Evolutionary conservation across 768 basidiomycete species (phyloP), one percentile per base, ranked within the genome.

Genomic region (Filobasidium floriforme): DNA sequence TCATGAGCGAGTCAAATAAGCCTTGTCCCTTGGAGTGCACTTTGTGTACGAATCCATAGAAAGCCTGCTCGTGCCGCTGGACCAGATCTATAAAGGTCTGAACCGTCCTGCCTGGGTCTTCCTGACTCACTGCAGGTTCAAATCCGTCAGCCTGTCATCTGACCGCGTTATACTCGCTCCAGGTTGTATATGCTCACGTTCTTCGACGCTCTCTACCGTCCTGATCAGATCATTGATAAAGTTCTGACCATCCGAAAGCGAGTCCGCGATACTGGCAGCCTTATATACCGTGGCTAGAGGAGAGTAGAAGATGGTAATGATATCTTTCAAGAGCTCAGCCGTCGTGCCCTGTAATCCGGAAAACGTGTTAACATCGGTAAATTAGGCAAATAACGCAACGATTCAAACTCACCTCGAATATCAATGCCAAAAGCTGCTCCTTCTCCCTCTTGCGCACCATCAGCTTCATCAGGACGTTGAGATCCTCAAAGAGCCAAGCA

Each of bases 271-370:
- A 75, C 89, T 96, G 6, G 96, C 96, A 11, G 96, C 96, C 72
- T 89, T 87, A 80, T 98, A 99, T 1, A 98, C 96, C 74, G 94
- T 90, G 1, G 96, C 96, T 28, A 99, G 81, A 1, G 96, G 96
- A 0, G 92, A 81, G 78, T 99, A 99, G 79, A 99, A 99, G 66
- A 99, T 98, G 22, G 96, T 97, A 72, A 99, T 91, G 67, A 99
- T 97, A 76, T 99, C 96, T 79, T 93, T 97, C 73, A 99, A 81
- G 28, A 99, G 82, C 41, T 98, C 96, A 1, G 94, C 87, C 0
- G 96, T 98, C 54, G 87, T 87, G 24, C 96, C 93, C 93, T 98
- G 67, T 7, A 51, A 0, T 19, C 6, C n/a, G 24, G 29, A 51
- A n/a, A 22, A 52, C 41, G 24, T 62, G 11, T 24, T 19, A 41